phyloP scores from a whole-genome alignment of 768 basidiomycete species.

The Amyloporia xantha region DNA sequence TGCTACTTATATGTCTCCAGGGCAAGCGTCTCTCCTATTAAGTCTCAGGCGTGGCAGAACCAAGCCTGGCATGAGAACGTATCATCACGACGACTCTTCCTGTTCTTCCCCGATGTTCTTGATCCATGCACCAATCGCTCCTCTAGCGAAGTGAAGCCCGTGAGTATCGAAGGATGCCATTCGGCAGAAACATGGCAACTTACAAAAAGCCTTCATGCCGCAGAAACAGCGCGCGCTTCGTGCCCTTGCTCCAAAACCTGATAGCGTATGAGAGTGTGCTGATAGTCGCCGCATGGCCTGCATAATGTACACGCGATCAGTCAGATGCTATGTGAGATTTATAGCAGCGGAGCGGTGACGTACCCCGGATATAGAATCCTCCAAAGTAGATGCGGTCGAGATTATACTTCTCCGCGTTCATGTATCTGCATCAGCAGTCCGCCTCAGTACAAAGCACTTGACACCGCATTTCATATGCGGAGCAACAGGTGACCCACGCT shows the following conservation, averaged over 20 bases:
- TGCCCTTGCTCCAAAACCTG: conserved; percentile 98
- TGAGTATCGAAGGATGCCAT: background rate
- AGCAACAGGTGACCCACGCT: conserved; percentile 61
- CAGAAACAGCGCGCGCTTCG: conserved; percentile 91
- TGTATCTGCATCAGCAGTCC: conserved; percentile 53
- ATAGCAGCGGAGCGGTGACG: conserved; percentile 19
- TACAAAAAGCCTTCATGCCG: conserved; percentile 97
- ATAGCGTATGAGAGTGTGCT: conserved; percentile 98
- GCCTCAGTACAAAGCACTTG: conserved; percentile 1
- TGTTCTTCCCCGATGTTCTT: conserved; percentile 72
- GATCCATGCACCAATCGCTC: conserved; percentile 96
- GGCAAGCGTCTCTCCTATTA: too few relatives aligned
- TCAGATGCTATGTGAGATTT: background rate
- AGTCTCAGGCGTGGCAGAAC: background rate
- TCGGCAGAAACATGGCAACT: conserved; percentile 27
- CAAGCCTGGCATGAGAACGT: conserved; percentile 1
- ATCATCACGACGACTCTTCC: conserved; percentile 1
- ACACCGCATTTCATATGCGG: background rate
- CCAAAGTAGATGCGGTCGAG: conserved; percentile 98
- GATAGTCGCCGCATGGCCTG: conserved; percentile 95
- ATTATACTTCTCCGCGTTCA: conserved; percentile 99
- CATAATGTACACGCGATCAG: background rate
- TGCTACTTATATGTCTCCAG: too few relatives aligned
- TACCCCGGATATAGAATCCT: conserved; percentile 96
- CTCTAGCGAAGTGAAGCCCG: conserved; percentile 37